These are phyloP conservation scores for Prunus yedoensis DNA, from an alignment of 331 rosid genomes.

Conservation along the genomic window DNA sequence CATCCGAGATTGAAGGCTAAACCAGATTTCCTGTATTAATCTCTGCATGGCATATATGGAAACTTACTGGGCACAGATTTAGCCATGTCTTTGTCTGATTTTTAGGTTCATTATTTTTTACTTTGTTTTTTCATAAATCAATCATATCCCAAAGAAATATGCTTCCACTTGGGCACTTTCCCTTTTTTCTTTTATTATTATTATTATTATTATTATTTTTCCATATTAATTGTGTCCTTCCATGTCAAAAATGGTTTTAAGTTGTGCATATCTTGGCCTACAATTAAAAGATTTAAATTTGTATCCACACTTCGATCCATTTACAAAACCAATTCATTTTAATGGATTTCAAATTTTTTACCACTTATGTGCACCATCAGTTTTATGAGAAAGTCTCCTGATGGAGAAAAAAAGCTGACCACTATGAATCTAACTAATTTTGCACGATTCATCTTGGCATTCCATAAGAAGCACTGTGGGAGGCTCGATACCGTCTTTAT, in stretches of 20 bases:
- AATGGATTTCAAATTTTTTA: no score
- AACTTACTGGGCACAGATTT: background rate
- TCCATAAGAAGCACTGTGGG: no score
- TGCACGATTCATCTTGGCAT: no score
- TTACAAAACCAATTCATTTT: background rate
- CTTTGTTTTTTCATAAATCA: background rate
- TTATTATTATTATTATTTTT: background rate
- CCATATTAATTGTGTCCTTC: background rate
- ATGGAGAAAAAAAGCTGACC: no score
- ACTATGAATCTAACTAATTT: no score
- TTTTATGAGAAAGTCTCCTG: no score
- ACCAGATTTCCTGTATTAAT: background rate
- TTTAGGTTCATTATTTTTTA: background rate
- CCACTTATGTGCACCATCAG: no score
- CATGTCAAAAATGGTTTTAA: background rate
- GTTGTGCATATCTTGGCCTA: background rate
- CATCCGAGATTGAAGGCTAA: constrained; percentile 8
- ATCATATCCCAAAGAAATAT: background rate
- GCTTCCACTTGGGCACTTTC: background rate
- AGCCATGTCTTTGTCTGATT: background rate
- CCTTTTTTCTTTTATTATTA: background rate
- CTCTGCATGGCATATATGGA: background rate
- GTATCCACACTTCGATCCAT: background rate
- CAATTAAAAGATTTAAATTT: background rate
- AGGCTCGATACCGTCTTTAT: no score